Base-by-base conservation (phyloP, 1,139 yeast species). In the Scheffersomyces parashehatae region DNA sequence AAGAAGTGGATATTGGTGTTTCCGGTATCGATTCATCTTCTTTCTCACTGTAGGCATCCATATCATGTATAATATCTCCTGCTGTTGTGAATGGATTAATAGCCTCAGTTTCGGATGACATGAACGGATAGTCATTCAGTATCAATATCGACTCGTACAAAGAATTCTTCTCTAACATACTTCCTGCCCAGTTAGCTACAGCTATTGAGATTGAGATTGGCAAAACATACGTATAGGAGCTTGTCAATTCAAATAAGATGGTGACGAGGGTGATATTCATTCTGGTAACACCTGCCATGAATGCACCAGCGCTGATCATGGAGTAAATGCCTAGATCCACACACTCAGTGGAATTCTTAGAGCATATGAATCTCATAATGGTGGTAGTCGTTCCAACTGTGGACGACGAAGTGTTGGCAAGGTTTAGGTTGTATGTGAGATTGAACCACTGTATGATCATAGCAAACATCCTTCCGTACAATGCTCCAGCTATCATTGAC, bases 231-330 rank as follows among this genome's bases (percentile, higher is more conserved):
- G 81, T 78, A 50, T 81, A 75, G 6, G 83, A 76, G 26, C 84
- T 80, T 1, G 87, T 82, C 39, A 81, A 62, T 54, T 81, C 87
- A 57, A 82, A 81, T 45, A 81, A 57, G 40, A 82, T 81, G 7
- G 81, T 80, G 1, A 82, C 84, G 37, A 81, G 60, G 1, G 86
- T 79, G 35, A 82, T 78, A 45, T 81, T 81, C 87, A 81, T 82
- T 48, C 86, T 65, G 1, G 87, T 82, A 3, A 81, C 81, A 2
- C 87, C 87, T 0, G 86, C 87, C 82, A 81, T 79, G 48, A 81
- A 81, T 1, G 86, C 83, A 3, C 86, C 87, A 0, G 86, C 86
- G 8, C 83, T 78, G 2, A 81, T 81, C 81, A 81, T 79, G 3
- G 85, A 77, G 58, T 82, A 81, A n/a, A 81, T 78, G 0, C 86